Base-by-base conservation (phyloP, 208 protist species). In the Leptomonas seymouri region DNA sequence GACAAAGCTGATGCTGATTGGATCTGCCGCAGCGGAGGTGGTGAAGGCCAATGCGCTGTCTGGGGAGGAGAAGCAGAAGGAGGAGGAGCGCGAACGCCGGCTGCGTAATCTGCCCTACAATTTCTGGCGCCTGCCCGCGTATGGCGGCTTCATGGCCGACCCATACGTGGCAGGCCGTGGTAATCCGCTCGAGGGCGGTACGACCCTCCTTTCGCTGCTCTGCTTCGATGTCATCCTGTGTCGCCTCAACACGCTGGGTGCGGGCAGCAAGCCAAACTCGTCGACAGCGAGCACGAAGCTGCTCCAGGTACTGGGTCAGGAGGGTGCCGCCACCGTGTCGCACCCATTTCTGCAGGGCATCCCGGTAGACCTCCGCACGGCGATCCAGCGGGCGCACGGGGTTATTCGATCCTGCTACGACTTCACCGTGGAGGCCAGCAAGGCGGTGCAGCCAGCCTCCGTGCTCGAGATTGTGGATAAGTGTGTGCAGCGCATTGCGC, bases 1-100 rank as follows among this genome's bases (percentile, higher is more conserved):
- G 42, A 78, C 82, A 15, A 84, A 80, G 61, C 51, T 90, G 21
- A 93, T 93, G 87, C 75, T 93, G 2, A 76, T 93, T 31, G 84
- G 84, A 20, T 71, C 81, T 15, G 50, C 75, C 5, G 81, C 72
- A 12, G 58, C 59, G 63, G 81, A 87, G 18, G 68, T 88, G 30
- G 68, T 80, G 34, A 65, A 73, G 25, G 77, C 76, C 1, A 85
- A 79, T 49, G 64, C 74, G 16, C 61, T 71, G 5, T 57, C 65
- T 25, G 53, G 53, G 5, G 76, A 50, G 41, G 71, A 76, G 64
- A 60, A 78, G 20, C 46, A 70, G 44, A 67, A 81, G 30, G 69
- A 89, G 34, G 71, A 61, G 44, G 79, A 87, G 69, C 61, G 50
- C 18, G 73, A 75, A 42, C 63, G 72, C 15, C 45, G 71, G n/a